Base-by-base conservation (phyloP, 352 stramenopile species). In the Phytophthora pseudosyringae region DNA sequence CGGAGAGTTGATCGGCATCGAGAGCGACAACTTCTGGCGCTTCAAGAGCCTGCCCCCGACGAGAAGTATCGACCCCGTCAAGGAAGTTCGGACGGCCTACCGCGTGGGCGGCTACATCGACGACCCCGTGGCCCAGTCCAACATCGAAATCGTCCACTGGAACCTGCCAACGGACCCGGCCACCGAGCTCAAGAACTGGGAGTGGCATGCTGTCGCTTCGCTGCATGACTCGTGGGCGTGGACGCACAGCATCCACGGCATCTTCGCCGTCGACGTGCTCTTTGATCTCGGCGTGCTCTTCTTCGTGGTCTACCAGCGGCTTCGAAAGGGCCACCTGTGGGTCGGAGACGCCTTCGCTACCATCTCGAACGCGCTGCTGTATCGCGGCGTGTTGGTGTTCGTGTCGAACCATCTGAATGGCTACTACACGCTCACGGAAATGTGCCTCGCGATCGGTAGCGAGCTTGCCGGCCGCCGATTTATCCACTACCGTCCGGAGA, bases 221-320 rank as follows among this genome's bases (percentile, higher is more conserved):
- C 35, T 83, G 1, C 71, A 55, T 7, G 74, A 87, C 40, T 76
- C 70, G 9, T 87, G 78, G 78, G 67, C 73, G 2, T 87, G 75
- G 78, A 70, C 69, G 6, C 78, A 85, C 29, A 45, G 21, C 2
- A 59, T 84, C 11, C 75, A 87, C 33, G 28, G 73, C 1, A 56
- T 71, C 28, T 80, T 86, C 16, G 72, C 58, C 0, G 11, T 73
- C 8, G 61, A 78, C 11, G 63, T 66, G 18, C 28, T 78, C 2
- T 76, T 80, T 40, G 68, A 69, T 10, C 35, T 87, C 0, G 16
- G 63, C 1, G 44, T 83, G 5, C 50, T 83, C 28, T 58, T 78
- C 13, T 49, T 86, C 11, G 57, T 75, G 6, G 76, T 79, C 25
- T 71, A 60, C 11, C 66, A 59, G 3, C 70, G 76, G 9, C n/a